Evolutionary conservation across 2,329 filamentous ascomycete species (phyloP).

Genomic region (Colletotrichum cordylinicola): DNA sequence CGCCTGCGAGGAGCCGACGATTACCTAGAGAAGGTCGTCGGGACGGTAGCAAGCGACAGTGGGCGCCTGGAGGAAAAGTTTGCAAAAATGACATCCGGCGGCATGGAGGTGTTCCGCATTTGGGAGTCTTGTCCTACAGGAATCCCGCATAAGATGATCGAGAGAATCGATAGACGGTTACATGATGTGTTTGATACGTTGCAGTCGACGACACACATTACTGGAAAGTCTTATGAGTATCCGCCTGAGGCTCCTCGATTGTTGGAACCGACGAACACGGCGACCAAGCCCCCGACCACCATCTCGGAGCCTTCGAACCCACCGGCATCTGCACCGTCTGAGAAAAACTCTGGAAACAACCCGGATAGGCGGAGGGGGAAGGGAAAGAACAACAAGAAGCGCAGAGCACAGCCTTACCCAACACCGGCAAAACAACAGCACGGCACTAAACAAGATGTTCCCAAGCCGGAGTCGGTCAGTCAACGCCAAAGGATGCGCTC

Average conservation of each 20-base stretch:
- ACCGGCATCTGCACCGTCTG: not conserved
- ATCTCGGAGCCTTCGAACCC: not conserved
- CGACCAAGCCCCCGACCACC: accelerated
- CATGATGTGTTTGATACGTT: not conserved
- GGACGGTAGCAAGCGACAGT: not conserved
- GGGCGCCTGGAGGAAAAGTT: not conserved
- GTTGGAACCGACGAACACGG: not conserved
- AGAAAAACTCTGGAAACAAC: not conserved
- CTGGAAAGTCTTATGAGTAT: not conserved
- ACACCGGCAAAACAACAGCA: not conserved
- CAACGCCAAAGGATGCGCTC: not conserved
- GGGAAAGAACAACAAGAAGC: not conserved
- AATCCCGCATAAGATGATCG: not conserved
- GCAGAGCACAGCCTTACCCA: not conserved
- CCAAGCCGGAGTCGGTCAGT: too few relatives aligned
- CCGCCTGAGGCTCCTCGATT: too few relatives aligned
- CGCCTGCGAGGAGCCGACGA: not conserved
- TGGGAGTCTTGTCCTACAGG: not conserved
- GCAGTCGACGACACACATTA: not conserved
- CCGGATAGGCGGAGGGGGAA: not conserved
- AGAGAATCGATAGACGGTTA: not conserved
- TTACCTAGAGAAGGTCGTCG: not conserved
- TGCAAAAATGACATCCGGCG: not conserved
- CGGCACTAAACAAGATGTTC: not conserved
- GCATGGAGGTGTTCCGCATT: accelerated